These are phyloP conservation scores for Fusarium sterilihyphosum DNA, from an alignment of 2,329 filamentous ascomycete species.

Conservation along the genomic window DNA sequence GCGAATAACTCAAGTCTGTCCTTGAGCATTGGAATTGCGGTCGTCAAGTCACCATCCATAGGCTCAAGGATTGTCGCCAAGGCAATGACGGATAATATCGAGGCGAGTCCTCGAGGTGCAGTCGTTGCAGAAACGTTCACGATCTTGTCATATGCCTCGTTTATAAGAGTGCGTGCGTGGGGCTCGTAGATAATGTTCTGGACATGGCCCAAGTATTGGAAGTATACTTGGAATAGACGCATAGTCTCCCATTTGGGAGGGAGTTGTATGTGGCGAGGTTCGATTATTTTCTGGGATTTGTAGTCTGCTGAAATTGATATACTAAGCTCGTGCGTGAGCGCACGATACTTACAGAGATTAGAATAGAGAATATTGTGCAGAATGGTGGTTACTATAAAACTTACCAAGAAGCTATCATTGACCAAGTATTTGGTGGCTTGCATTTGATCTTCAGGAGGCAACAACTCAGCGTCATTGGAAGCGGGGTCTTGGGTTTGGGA, in stretches of 20 bases:
- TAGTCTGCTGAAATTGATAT: not conserved
- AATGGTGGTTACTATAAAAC: accelerated
- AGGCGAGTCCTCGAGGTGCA: not conserved
- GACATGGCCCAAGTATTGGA: not conserved
- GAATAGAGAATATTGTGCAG: accelerated
- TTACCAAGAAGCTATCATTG: not conserved
- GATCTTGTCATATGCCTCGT: not conserved
- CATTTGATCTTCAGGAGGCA: not conserved
- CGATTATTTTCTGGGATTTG: not conserved
- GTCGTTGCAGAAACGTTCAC: not conserved
- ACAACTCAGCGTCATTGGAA: not conserved
- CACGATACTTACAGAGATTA: not conserved
- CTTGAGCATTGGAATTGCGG: not conserved
- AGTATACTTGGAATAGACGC: not conserved
- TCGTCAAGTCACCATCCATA: not conserved
- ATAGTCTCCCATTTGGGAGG: not conserved
- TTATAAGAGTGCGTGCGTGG: not conserved
- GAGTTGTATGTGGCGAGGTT: not conserved
- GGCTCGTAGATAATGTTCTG: not conserved
- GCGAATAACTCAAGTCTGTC: not conserved
- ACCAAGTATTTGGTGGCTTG: not conserved
- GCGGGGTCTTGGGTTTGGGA: not conserved
- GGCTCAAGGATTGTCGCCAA: not conserved
- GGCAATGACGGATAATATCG: not conserved
- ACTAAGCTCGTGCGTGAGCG: not conserved